Evolutionary conservation across 768 basidiomycete species (phyloP), one percentile per base, ranked within the genome.

Genomic region (Zangia roseola): DNA sequence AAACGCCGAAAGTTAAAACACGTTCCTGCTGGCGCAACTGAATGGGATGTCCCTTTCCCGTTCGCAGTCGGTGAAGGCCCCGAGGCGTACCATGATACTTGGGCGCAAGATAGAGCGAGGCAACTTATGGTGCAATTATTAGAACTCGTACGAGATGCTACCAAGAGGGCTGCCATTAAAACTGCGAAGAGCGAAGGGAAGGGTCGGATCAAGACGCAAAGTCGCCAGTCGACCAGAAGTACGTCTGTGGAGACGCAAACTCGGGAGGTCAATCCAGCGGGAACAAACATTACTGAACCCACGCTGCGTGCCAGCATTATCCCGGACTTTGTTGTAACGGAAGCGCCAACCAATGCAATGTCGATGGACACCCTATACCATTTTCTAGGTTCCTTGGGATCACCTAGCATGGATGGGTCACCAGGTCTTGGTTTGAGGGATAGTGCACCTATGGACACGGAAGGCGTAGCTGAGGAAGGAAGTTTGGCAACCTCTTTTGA

Each of bases 41-140:
- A 90, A 59, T 91, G 89, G 89, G 87, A 90, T 56, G 79, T 91
- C 0, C 89, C 89, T 0, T 91, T 83, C 63, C 89, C 89, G 6
- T 91, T 91, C 54, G 62, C 67, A 64, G 34, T 75, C 40, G 89
- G 86, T 24, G 84, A 91, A 55, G 89, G 85, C 2, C 86, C 89
- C 2, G 62, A 75, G 16, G 71, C 74, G n/a, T 91, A 91, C 63
- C 73, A 68, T 9, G 63, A 71, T 43, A 82, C 71, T 23, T 90
- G 88, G 89, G 78, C 82, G 52, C 75, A 69, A 39, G 77, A 84
- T 30, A 78, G 88, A 24, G 77, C 79, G 6, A 81, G 79, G 52
- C 80, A 79, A 56, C 69, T 91, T 28, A 71, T 87, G 14, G 68
- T 74, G 3, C 82, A 90, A 59, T 71, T 90, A 28, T 69, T 84